Conservation (phyloP, 2,329 filamentous ascomycete genomes). For the Phoma sp. region DNA sequence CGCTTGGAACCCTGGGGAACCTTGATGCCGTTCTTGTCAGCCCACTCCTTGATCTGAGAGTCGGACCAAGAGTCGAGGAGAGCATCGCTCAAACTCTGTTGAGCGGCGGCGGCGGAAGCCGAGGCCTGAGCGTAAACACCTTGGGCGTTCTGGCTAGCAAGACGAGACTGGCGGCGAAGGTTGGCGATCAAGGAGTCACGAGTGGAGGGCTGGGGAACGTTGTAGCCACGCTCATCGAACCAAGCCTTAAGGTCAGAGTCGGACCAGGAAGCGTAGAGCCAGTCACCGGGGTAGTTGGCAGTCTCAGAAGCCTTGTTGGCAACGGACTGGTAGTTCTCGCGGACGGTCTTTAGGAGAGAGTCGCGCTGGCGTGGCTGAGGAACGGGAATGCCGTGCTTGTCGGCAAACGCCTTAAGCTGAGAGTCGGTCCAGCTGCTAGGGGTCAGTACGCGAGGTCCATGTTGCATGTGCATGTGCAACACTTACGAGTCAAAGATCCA, state of each 20-base stretch:
- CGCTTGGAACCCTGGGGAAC: constrained; percentile 90
- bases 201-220: constrained; percentile 79
- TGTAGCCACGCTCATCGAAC: constrained; percentile 86
- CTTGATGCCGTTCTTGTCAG: constrained; percentile 85
- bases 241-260: constrained; percentile 93
- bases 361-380: constrained; percentile 89
- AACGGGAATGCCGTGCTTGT: constrained; percentile 84
- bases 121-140: constrained; percentile 56
- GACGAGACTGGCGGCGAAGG: constrained; percentile 87
- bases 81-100: constrained; percentile 78
- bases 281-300: constrained; percentile 86
- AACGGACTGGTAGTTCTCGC: constrained; percentile 78
- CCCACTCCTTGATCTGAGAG: constrained; percentile 87
- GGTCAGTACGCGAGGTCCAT: constrained; percentile 44
- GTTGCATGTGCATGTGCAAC: background rate
- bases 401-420: constrained; percentile 89
- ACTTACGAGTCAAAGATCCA: constrained; percentile 86
- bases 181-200: constrained; percentile 88
- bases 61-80: constrained; percentile 92
- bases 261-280: constrained; percentile 90
- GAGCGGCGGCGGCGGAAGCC: constrained; percentile 61
- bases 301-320: constrained; percentile 81
- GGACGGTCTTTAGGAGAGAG: constrained; percentile 75
- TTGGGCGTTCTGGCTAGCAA: constrained; percentile 73
- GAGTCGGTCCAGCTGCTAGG: constrained; percentile 81